These are phyloP conservation scores for Solanum lignicaule DNA, from an alignment of 257 asterid genomes.

Conservation along the genomic window DNA sequence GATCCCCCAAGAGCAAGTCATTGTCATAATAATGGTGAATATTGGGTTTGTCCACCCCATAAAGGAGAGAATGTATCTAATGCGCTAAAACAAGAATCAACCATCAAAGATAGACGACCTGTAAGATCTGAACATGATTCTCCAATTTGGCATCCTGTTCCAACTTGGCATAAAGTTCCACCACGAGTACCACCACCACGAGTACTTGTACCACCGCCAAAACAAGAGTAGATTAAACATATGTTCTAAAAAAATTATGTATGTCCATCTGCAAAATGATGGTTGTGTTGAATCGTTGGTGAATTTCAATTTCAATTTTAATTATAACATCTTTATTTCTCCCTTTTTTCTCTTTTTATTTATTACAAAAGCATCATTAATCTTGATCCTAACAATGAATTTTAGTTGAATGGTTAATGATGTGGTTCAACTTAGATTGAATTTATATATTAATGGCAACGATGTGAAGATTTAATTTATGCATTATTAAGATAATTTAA, in stretches of 20 bases:
- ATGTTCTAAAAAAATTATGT: neutral
- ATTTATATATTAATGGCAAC: neutral
- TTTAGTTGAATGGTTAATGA: neutral
- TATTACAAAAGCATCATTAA: neutral
- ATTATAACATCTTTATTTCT: neutral
- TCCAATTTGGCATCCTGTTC: neutral
- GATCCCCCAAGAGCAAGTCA: neutral
- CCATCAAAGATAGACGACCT: neutral
- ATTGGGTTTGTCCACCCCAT: neutral
- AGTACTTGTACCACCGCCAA: neutral
- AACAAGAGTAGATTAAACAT: neutral
- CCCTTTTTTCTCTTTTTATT: neutral
- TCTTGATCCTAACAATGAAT: neutral
- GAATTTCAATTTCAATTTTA: neutral
- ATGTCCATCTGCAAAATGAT: neutral
- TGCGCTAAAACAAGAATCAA: fast-evolving
- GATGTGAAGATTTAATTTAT: neutral
- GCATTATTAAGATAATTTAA: neutral
- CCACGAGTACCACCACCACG: too few species aligned
- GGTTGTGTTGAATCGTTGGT: too few species aligned
- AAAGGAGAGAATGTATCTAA: too few species aligned
- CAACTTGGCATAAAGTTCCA: too few species aligned
- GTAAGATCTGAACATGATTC: neutral
- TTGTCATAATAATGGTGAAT: neutral
- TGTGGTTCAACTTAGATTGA: neutral